Evolutionary conservation across 495 filamentous ascomycete genomes (phyloP).

Genomic region (Lophium mytilinum): DNA sequence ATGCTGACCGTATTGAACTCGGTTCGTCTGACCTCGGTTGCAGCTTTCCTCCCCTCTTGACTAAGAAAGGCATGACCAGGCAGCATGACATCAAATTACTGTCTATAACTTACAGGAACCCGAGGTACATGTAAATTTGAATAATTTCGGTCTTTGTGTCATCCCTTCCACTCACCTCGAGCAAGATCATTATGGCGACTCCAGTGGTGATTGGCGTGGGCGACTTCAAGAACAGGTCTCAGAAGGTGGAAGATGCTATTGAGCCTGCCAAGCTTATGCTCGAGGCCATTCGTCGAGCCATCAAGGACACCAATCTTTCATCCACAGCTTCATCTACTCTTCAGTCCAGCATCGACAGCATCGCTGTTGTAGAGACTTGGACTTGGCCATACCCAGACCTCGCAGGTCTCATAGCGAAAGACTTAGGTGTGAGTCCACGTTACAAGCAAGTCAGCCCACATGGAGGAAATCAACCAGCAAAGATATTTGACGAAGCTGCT

Average conservation of each 20-base stretch:
- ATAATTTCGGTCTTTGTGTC: too few species aligned
- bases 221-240: slow-evolving; percentile 43
- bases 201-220: slow-evolving; percentile 46
- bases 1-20: too few species aligned
- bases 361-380: slow-evolving; percentile 49
- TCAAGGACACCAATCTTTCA: slow-evolving; percentile 33
- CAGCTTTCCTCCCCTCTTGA: too few species aligned
- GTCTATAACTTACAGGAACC: too few species aligned
- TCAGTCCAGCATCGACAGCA: slow-evolving; percentile 42
- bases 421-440: slow-evolving; percentile 34
- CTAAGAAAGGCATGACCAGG: too few species aligned
- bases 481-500: slow-evolving; percentile 50
- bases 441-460: slow-evolving; percentile 42
- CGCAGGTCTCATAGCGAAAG: slow-evolving; percentile 37
- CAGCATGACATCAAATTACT: too few species aligned
- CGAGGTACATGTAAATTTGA: too few species aligned
- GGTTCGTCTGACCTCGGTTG: too few species aligned
- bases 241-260: slow-evolving; percentile 41
- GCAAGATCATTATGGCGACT: background rate
- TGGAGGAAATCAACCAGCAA: slow-evolving; percentile 47
- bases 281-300: slow-evolving; percentile 37
- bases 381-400: slow-evolving; percentile 50
- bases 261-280: slow-evolving; percentile 46
- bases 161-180: too few species aligned
- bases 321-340: slow-evolving; percentile 17